These are phyloP conservation scores for Hemileccinum rubropunctum DNA, from an alignment of 768 basidiomycete genomes.

Conservation along the genomic window DNA sequence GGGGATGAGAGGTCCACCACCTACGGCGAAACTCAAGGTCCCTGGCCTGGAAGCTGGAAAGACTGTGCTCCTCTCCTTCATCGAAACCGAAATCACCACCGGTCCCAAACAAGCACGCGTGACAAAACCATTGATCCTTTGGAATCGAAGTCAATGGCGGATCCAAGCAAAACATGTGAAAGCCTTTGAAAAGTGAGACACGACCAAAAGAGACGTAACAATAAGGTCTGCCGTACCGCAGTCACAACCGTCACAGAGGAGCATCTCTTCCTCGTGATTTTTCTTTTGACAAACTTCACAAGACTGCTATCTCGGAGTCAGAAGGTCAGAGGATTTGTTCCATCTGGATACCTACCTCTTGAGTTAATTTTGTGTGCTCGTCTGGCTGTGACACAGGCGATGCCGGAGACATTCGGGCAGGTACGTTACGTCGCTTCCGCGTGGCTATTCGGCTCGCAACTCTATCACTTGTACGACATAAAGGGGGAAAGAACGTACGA, in stretches of 20 bases:
- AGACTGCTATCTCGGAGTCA: slow-evolving; percentile 52
- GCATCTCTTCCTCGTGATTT: slow-evolving; percentile 86
- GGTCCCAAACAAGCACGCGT: slow-evolving; percentile 83
- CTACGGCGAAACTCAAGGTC: slow-evolving; percentile 84
- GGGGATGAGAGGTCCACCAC: slow-evolving; percentile 85
- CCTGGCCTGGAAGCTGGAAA: slow-evolving; percentile 88
- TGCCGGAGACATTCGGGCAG: slow-evolving; percentile 22
- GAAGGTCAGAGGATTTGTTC: slow-evolving; percentile 7
- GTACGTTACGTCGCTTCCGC: slow-evolving; percentile 27
- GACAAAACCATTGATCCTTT: slow-evolving; percentile 95
- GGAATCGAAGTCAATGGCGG: slow-evolving; percentile 86
- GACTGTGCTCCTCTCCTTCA: slow-evolving; percentile 93
- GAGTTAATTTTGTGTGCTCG: slow-evolving; percentile 42
- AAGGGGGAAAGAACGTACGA: slow-evolving; percentile 28
- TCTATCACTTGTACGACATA: slow-evolving; percentile 7
- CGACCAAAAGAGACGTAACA: slow-evolving; percentile 9
- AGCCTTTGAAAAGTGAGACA: slow-evolving; percentile 52
- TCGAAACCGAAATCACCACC: slow-evolving; percentile 98
- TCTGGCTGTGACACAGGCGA: slow-evolving; percentile 26
- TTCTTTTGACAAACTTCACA: slow-evolving; percentile 95
- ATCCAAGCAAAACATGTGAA: slow-evolving; percentile 95
- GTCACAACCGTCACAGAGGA: slow-evolving; percentile 88
- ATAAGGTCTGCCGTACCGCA: slow-evolving; percentile 47
- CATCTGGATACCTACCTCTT: slow-evolving; percentile 47
- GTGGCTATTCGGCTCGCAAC: slow-evolving; percentile 29